A percentile compares a stretch with the other conserved stretches of the same genome.
These are phyloP conservation scores for Mallotus nudiflorus DNA, from an alignment of 345 rosid genomes.

Conservation along the genomic window DNA sequence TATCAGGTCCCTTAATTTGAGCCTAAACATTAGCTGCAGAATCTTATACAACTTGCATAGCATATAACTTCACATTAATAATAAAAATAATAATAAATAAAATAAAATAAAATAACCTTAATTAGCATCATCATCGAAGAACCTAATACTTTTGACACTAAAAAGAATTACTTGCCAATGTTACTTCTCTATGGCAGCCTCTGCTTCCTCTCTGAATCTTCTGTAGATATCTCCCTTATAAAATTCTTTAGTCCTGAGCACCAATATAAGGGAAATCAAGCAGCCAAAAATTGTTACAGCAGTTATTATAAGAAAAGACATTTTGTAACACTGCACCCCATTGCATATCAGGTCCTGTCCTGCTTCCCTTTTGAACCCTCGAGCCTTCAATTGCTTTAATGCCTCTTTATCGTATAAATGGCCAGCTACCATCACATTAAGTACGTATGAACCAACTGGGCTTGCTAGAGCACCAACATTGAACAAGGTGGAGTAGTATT, in stretches of 20 bases:
- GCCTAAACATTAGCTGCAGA: too few species aligned
- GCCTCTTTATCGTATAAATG: slow-evolving; percentile 16
- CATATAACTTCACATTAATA: too few species aligned
- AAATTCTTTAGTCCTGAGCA: slow-evolving; percentile 15
- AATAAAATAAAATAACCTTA: too few species aligned
- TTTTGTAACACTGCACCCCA: slow-evolving; percentile 21
- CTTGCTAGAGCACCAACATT: slow-evolving; percentile 21
- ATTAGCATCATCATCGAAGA: too few species aligned
- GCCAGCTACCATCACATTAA: slow-evolving; percentile 18
- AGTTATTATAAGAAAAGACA: slow-evolving; percentile 20
- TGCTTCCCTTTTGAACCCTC: background rate
- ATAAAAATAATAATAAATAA: too few species aligned
- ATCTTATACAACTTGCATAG: too few species aligned
- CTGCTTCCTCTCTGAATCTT: slow-evolving; percentile 18
- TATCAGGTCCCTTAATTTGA: too few species aligned
- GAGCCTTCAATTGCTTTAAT: slow-evolving; percentile 1
- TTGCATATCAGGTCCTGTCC: slow-evolving; percentile 18
- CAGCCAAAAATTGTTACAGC: slow-evolving; percentile 16
- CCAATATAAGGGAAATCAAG: slow-evolving; percentile 13
- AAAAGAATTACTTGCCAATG: too few species aligned
- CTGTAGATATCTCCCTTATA: slow-evolving; percentile 17
- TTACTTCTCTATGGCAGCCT: background rate
- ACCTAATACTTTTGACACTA: too few species aligned
- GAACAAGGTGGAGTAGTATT: slow-evolving; percentile 25
- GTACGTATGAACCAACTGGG: slow-evolving; percentile 23